Conservation (phyloP, 345 rosid genomes). For the Triadica sebifera region DNA sequence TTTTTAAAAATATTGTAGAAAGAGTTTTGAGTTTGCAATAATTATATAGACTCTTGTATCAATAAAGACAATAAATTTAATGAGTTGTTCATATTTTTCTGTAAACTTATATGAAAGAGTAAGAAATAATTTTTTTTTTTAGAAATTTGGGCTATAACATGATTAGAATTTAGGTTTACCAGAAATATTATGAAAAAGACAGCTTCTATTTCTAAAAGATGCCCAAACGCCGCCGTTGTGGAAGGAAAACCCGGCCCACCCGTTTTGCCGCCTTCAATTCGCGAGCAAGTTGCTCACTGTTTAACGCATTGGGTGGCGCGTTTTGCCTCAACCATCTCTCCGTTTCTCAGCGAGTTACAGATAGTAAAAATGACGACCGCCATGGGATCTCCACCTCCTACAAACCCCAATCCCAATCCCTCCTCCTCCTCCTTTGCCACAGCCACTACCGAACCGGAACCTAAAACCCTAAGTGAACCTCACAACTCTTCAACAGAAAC, state of each 20-base stretch:
- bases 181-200: too few relatives aligned
- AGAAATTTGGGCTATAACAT: too few relatives aligned
- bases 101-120: too few relatives aligned
- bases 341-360: neutral
- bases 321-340: neutral
- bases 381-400: constrained; percentile 47
- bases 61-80: too few relatives aligned
- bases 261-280: neutral
- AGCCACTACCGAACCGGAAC: neutral
- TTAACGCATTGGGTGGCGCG: neutral
- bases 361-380: constrained; percentile 26
- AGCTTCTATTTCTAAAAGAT: too few relatives aligned
- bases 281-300: neutral
- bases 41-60: too few relatives aligned
- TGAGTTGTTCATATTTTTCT: too few relatives aligned
- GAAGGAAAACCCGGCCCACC: neutral
- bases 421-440: neutral
- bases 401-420: constrained; percentile 29
- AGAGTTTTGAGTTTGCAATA: too few relatives aligned
- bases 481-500: neutral
- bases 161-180: too few relatives aligned
- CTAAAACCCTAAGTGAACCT: constrained; percentile 16
- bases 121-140: too few relatives aligned
- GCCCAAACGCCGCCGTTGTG: neutral
- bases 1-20: too few relatives aligned